Evolutionary conservation across 371 early-diverging fungal genomes (phyloP).

Genomic region (Mortierella sp.): DNA sequence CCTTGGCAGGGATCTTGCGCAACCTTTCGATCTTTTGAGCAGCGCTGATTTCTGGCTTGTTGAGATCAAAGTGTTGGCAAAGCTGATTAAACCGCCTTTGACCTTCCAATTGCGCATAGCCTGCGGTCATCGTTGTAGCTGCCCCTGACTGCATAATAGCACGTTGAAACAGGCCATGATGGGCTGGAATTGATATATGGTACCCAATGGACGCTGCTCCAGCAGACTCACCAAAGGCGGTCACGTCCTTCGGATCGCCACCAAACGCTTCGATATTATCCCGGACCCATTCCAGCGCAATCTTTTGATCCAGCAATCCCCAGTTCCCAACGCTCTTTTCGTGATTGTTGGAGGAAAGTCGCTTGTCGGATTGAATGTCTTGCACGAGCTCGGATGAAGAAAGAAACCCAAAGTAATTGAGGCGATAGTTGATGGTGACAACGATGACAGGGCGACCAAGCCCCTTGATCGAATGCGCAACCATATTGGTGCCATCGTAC

Average conservation of each 20-base stretch:
- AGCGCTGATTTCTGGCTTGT: slow-evolving; percentile 14
- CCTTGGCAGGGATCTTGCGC: slow-evolving; percentile 39
- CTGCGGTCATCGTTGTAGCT: slow-evolving; percentile 38
- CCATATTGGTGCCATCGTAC: slow-evolving; percentile 39
- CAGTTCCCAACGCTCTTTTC: slow-evolving; percentile 56
- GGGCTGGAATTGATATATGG: slow-evolving; percentile 33
- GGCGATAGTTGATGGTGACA: slow-evolving; percentile 56
- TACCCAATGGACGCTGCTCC: slow-evolving; percentile 61
- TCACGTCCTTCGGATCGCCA: slow-evolving; percentile 62
- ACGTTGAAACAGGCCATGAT: slow-evolving; percentile 54
- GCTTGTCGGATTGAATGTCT: slow-evolving; percentile 26
- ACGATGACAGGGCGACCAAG: slow-evolving; percentile 55
- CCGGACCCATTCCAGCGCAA: slow-evolving; percentile 64
- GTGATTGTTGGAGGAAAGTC: slow-evolving; percentile 9
- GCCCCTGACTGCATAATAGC: slow-evolving; percentile 59
- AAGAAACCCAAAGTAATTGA: slow-evolving; percentile 58
- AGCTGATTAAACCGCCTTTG: slow-evolving; percentile 45
- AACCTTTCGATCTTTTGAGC: slow-evolving; percentile 36
- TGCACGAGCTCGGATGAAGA: slow-evolving; percentile 47
- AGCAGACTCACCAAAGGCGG: slow-evolving; percentile 64
- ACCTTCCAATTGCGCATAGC: slow-evolving; percentile 32
- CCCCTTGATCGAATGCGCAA: slow-evolving; percentile 25
- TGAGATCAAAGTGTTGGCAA: slow-evolving; percentile 33
- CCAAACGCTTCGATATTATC: slow-evolving; percentile 66
- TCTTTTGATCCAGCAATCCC: slow-evolving; percentile 62